phyloP scores from a whole-genome alignment of 495 filamentous ascomycete genomes.

The Talaromyces wortmannii region DNA sequence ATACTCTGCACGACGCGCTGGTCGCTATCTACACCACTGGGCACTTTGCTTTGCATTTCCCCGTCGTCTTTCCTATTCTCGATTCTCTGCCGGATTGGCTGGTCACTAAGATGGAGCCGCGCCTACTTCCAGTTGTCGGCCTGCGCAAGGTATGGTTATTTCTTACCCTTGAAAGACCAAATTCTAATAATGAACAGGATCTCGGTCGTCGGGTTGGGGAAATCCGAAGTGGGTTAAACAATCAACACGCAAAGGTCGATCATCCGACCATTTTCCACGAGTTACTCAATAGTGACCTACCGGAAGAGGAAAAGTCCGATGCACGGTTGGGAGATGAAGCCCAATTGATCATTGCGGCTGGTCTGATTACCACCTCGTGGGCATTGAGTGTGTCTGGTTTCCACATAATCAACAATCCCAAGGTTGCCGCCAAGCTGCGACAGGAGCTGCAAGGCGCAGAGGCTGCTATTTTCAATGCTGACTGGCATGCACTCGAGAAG shows the following conservation, averaged over 20 bases:
- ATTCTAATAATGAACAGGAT: not conserved
- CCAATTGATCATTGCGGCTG: constrained; percentile 24
- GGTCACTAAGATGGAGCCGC: constrained; percentile 14
- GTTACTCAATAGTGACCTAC: constrained; percentile 20
- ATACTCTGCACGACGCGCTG: not conserved
- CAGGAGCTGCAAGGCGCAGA: constrained; percentile 14
- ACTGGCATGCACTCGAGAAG: constrained; percentile 16
- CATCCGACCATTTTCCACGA: constrained; percentile 28
- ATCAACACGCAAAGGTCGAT: constrained; percentile 1
- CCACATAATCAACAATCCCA: constrained; percentile 15
- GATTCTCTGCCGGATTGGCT: constrained; percentile 8
- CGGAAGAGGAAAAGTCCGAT: constrained; percentile 13
- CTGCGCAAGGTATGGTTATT: not conserved
- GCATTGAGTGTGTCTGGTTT: constrained; percentile 9
- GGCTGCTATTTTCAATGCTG: constrained; percentile 8
- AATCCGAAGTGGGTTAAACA: not conserved
- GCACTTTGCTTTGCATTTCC: constrained; percentile 4
- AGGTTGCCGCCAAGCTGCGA: constrained; percentile 10
- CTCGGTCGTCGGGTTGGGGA: not conserved
- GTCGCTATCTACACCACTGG: constrained; percentile 1
- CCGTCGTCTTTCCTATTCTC: constrained; percentile 3
- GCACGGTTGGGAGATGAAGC: constrained; percentile 29
- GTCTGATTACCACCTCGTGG: constrained; percentile 25
- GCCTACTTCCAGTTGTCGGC: constrained; percentile 4
- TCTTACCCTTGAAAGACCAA: too few species aligned